A percentile compares a stretch with the other conserved stretches of the same genome.
Conservation (phyloP, 2,329 filamentous ascomycete genomes). For the Polychaeton citri region DNA sequence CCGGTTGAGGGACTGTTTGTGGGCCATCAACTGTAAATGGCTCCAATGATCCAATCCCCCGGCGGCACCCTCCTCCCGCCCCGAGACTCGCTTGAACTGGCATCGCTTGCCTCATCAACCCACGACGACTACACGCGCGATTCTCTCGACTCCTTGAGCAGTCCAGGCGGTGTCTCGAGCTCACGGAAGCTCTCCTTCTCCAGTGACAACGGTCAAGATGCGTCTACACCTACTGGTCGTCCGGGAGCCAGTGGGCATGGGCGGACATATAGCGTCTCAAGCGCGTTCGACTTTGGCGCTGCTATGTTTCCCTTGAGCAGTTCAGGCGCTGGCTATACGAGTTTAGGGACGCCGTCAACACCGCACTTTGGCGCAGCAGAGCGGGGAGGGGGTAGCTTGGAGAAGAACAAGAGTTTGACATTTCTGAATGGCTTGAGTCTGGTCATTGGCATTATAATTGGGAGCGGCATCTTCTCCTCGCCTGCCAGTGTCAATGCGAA, state of each 20-base stretch:
- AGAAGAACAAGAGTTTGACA: conserved; percentile 91
- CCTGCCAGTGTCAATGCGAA: conserved; percentile 86
- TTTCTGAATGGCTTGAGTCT: conserved; percentile 87
- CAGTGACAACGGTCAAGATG: conserved; percentile 41
- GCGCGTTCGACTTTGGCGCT: conserved; percentile 88
- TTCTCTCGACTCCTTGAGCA: conserved; percentile 55
- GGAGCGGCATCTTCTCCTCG: conserved; percentile 90
- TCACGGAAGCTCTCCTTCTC: conserved; percentile 76
- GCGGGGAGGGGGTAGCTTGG: conserved; percentile 60
- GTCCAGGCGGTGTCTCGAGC: conserved; percentile 70
- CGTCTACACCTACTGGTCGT: conserved; percentile 28
- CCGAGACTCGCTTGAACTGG: conserved; percentile 92
- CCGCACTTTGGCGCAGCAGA: conserved; percentile 33
- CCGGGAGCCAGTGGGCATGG: conserved; percentile 28
- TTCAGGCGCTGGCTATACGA: conserved; percentile 60
- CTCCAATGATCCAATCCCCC: background rate
- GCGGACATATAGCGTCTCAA: conserved; percentile 79
- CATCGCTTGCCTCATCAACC: conserved; percentile 80
- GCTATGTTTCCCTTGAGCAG: conserved; percentile 87
- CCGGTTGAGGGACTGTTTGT: too few species aligned
- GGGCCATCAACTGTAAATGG: too few species aligned
- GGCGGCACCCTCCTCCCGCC: conserved; percentile 22
- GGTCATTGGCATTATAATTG: conserved; percentile 86
- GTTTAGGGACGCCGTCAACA: conserved; percentile 63
- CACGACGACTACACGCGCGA: conserved; percentile 42